phyloP scores from a whole-genome alignment of 768 basidiomycete genomes.

The Cantharellus cinnabarinus region DNA sequence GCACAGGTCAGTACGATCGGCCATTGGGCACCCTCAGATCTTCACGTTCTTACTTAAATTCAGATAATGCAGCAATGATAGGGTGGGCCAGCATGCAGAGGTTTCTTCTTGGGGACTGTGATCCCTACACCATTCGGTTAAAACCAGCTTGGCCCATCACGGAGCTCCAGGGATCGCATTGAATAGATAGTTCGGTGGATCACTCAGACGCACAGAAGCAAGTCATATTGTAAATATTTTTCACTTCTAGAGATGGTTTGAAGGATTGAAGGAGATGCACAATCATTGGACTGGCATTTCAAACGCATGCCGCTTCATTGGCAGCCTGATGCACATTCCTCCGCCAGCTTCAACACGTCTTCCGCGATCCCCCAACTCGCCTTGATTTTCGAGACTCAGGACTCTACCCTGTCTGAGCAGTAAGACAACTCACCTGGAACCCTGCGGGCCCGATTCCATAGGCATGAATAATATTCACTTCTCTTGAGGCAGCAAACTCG shows the following conservation, averaged over 20 bases:
- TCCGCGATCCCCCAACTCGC: constrained; percentile 25
- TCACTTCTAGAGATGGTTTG: neutral
- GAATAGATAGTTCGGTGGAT: neutral
- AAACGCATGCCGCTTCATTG: neutral
- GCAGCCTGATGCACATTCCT: neutral
- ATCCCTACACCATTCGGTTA: constrained; percentile 39
- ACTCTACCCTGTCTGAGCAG: constrained; percentile 10
- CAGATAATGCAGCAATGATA: constrained; percentile 96
- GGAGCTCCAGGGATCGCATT: constrained; percentile 16
- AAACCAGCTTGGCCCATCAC: constrained; percentile 67
- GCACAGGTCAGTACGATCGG: constrained; percentile 1
- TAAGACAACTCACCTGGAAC: constrained; percentile 2
- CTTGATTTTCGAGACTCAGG: constrained; percentile 18
- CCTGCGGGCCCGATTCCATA: constrained; percentile 32
- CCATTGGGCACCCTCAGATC: neutral
- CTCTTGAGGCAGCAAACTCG: constrained; percentile 9
- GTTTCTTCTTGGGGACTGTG: constrained; percentile 40
- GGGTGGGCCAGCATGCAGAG: constrained; percentile 79
- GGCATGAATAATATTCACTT: constrained; percentile 28
- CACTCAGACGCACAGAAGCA: neutral
- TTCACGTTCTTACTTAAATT: neutral
- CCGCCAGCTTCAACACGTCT: constrained; percentile 16
- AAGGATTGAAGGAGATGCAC: neutral
- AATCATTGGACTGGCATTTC: neutral
- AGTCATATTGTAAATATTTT: too few relatives aligned